Evolutionary conservation across 768 basidiomycete species (phyloP).

Genomic region (Tricholoma matsutake): DNA sequence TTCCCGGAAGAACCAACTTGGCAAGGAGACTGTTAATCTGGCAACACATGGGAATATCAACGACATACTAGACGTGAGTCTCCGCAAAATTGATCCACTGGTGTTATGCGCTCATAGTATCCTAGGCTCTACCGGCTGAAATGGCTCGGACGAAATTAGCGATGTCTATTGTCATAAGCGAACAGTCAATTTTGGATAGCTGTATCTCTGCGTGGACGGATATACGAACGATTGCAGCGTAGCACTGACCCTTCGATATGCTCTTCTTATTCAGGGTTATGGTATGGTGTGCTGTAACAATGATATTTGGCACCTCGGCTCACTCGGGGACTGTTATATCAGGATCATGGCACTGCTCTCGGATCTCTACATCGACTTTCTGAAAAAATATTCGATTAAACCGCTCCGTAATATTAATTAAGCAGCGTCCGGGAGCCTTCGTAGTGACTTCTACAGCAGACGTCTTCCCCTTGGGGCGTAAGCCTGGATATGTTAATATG

Average conservation of each 20-base stretch:
- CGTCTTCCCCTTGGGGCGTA: not conserved
- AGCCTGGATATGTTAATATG: not conserved
- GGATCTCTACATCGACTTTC: not conserved
- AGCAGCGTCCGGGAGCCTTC: no score
- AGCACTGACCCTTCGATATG: not conserved
- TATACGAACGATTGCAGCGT: not conserved
- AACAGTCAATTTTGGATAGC: conserved; percentile 51
- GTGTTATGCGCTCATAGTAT: conserved; percentile 6
- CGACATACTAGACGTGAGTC: conserved; percentile 36
- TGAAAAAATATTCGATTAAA: no score
- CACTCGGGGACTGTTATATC: no score
- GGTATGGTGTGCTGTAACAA: not conserved
- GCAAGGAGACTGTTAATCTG: conserved; percentile 18
- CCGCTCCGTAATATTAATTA: no score
- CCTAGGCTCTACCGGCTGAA: conserved; percentile 34
- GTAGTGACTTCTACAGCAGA: not conserved
- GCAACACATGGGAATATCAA: conserved; percentile 24
- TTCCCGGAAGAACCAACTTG: conserved; percentile 26
- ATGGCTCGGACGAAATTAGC: conserved; percentile 42
- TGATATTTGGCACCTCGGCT: no score
- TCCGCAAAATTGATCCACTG: not conserved
- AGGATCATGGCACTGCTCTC: not conserved
- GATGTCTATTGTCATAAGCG: conserved; percentile 44
- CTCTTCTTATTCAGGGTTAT: not conserved
- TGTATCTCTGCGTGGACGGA: conserved; percentile 45